Evolutionary conservation across 371 early-diverging fungal genomes (phyloP).

Genomic region (Rhizomucor miehei): DNA sequence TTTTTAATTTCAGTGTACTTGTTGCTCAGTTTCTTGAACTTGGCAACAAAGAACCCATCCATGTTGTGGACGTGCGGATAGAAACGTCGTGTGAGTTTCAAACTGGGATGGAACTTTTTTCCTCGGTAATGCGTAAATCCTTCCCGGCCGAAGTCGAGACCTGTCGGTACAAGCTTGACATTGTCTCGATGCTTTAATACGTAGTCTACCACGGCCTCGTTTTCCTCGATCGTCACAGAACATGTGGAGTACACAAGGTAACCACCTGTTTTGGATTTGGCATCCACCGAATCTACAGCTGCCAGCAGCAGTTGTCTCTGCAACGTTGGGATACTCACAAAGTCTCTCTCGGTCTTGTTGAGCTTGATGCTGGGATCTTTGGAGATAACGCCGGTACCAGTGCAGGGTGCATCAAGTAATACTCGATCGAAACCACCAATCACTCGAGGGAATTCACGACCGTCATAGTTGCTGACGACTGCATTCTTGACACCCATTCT

Average conservation of each 20-base stretch:
- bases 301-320: slow-evolving; percentile 96
- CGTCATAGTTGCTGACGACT: slow-evolving; percentile 97
- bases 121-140: slow-evolving; percentile 87
- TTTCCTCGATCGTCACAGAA: slow-evolving; percentile 98
- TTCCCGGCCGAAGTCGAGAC: slow-evolving; percentile 90
- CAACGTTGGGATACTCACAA: slow-evolving; percentile 84
- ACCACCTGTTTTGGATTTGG: slow-evolving; percentile 90
- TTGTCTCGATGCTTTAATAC: slow-evolving; percentile 93
- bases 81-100: slow-evolving; percentile 88
- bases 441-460: slow-evolving; percentile 91
- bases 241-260: slow-evolving; percentile 99
- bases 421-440: slow-evolving; percentile 98
- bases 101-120: slow-evolving; percentile 82
- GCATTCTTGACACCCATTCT: slow-evolving; percentile 95
- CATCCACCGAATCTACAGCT: slow-evolving; percentile 98
- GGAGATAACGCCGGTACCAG: slow-evolving; percentile 99
- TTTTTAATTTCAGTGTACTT: slow-evolving; percentile 52
- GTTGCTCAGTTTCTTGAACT: slow-evolving; percentile 88
- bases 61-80: slow-evolving; percentile 99
- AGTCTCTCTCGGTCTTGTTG: slow-evolving; percentile 92
- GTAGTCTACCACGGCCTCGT: slow-evolving; percentile 98
- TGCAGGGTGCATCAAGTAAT: slow-evolving; percentile 98
- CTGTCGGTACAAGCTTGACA: slow-evolving; percentile 88
- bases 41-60: slow-evolving; percentile 99
- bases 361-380: slow-evolving; percentile 97